A percentile compares a stretch with the other conserved stretches of the same genome.
Evolutionary conservation across 805 yeast species (phyloP).

Genomic region (Metschnikowia vanudenii): DNA sequence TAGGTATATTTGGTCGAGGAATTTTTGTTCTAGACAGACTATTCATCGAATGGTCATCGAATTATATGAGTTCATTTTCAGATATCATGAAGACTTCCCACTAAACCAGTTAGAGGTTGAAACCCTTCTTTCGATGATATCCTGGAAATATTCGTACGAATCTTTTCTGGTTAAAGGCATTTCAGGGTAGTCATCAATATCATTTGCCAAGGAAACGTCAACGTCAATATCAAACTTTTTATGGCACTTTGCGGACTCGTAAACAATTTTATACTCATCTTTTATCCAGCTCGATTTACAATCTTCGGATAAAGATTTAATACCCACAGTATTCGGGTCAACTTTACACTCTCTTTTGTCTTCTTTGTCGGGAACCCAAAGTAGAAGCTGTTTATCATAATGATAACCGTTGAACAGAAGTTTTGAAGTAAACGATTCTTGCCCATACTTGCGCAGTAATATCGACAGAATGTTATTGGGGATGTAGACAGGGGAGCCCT

Average conservation of each 20-base stretch:
- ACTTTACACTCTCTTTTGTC: constrained; percentile 29
- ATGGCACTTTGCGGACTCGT: constrained; percentile 28
- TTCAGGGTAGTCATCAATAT: constrained; percentile 26
- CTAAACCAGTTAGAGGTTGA: constrained; percentile 12
- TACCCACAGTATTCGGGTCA: constrained; percentile 39
- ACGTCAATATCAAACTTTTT: constrained; percentile 21
- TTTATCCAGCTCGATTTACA: constrained; percentile 18
- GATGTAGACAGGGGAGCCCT: constrained; percentile 36
- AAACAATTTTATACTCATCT: constrained; percentile 37
- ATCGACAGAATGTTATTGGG: constrained; percentile 34
- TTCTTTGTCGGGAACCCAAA: constrained; percentile 47
- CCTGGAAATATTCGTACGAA: constrained; percentile 18
- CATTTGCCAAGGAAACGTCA: constrained; percentile 26
- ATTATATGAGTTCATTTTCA: neutral
- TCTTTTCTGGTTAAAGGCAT: constrained; percentile 43
- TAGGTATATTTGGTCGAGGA: no score
- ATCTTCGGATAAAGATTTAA: constrained; percentile 22
- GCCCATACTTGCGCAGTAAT: constrained; percentile 34
- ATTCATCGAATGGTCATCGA: no score
- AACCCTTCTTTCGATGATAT: constrained; percentile 10
- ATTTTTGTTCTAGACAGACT: no score
- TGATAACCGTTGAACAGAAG: constrained; percentile 30
- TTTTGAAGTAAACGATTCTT: constrained; percentile 29
- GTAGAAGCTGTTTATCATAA: constrained; percentile 41
- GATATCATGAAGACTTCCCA: neutral